A percentile compares a stretch with the other conserved stretches of the same genome.
phyloP scores from a whole-genome alignment of 2,329 filamentous ascomycete species.

The Aspergillus pseudoviridinutans region DNA sequence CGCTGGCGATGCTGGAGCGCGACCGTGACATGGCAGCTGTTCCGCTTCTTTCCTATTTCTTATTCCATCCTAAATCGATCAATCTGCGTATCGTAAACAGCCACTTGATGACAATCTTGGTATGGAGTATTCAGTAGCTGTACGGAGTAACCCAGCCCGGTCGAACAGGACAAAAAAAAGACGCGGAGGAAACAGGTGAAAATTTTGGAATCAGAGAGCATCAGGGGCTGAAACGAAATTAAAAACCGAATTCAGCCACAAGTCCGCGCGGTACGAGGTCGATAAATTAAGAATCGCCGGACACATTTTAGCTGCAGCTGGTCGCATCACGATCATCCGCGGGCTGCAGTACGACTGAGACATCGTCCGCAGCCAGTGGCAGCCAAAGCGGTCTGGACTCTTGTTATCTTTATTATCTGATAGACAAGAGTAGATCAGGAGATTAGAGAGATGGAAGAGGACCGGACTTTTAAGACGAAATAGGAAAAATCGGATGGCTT shows the following conservation, averaged over 20 bases:
- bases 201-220: background rate
- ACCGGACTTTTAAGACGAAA: background rate
- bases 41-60: background rate
- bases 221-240: constrained; percentile 6
- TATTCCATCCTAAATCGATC: background rate
- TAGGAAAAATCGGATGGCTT: background rate
- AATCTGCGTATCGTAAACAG: background rate
- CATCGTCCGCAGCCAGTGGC: background rate
- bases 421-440: background rate
- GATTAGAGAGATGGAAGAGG: background rate
- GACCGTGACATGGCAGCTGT: constrained; percentile 24
- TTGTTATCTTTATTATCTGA: background rate
- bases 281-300: constrained; percentile 8
- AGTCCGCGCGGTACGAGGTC: constrained; percentile 3
- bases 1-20: constrained; percentile 32
- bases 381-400: background rate
- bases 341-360: background rate
- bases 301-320: constrained; percentile 2
- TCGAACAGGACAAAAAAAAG: constrained; percentile 14
- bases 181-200: constrained; percentile 2
- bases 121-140: background rate
- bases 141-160: background rate
- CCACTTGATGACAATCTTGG: background rate
- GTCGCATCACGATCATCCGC: background rate
- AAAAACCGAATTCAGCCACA: constrained; percentile 3